These are phyloP conservation scores for Baudoinia panamericana DNA, from an alignment of 495 filamentous ascomycete genomes.

Conservation along the genomic window DNA sequence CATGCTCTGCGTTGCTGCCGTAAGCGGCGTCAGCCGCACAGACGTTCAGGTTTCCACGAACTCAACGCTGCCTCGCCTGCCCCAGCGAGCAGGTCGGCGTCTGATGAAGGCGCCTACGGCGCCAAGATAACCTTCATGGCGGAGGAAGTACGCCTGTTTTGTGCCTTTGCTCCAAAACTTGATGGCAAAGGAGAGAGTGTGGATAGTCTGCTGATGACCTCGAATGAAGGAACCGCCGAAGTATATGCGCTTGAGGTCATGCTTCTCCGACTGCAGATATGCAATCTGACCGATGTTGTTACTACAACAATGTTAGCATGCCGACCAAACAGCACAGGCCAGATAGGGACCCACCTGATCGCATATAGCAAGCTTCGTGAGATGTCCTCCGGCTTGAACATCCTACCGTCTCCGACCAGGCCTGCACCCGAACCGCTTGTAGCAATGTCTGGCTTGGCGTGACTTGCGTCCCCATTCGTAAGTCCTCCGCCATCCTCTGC, in stretches of 20 bases:
- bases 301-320: slow-evolving; percentile 29
- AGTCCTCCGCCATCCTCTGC: slow-evolving; percentile 64
- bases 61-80: slow-evolving; percentile 61
- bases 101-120: slow-evolving; percentile 91
- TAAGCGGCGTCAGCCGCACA: no score
- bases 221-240: slow-evolving; percentile 96
- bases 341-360: slow-evolving; percentile 41
- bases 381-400: slow-evolving; percentile 52
- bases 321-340: slow-evolving; percentile 16
- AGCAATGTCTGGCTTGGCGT: slow-evolving; percentile 6
- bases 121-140: slow-evolving; percentile 95
- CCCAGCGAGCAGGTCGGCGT: slow-evolving; percentile 83
- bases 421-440: background rate
- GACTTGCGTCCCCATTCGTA: slow-evolving; percentile 36
- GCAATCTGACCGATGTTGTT: slow-evolving; percentile 99
- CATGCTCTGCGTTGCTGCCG: no score
- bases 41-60: slow-evolving; percentile 6
- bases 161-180: slow-evolving; percentile 90
- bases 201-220: slow-evolving; percentile 93
- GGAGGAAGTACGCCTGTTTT: slow-evolving; percentile 89
- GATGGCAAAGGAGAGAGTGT: slow-evolving; percentile 88
- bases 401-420: slow-evolving; percentile 22
- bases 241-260: slow-evolving; percentile 82
- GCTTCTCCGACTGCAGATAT: slow-evolving; percentile 86
- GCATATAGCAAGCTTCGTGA: slow-evolving; percentile 69